Evolutionary conservation across 352 stramenopile genomes (phyloP).

Genomic region (Pythium graminicola): DNA sequence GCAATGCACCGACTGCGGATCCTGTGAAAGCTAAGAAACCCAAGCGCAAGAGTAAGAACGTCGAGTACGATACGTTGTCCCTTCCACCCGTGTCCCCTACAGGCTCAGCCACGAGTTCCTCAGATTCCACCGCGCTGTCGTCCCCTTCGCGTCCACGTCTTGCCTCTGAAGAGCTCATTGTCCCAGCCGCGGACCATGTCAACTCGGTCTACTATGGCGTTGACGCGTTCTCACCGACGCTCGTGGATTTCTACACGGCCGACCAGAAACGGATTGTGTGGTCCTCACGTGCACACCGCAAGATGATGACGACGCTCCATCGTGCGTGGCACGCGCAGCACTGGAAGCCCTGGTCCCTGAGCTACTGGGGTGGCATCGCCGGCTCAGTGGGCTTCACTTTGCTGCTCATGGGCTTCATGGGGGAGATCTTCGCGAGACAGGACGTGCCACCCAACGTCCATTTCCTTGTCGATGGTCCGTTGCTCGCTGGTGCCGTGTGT

Average conservation of each 20-base stretch:
- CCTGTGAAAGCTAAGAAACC: neutral
- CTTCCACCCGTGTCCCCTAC: conserved; percentile 10
- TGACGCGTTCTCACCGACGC: conserved; percentile 77
- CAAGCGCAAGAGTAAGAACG: conserved; percentile 10
- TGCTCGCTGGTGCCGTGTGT: conserved; percentile 51
- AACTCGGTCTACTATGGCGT: conserved; percentile 85
- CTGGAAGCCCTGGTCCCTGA: conserved; percentile 72
- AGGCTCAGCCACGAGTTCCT: conserved; percentile 17
- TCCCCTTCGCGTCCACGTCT: conserved; percentile 33
- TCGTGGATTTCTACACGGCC: conserved; percentile 81
- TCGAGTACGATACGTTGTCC: conserved; percentile 16
- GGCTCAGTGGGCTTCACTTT: conserved; percentile 52
- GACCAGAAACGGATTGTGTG: conserved; percentile 84
- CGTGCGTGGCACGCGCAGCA: conserved; percentile 57
- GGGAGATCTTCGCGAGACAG: conserved; percentile 46
- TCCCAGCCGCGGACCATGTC: conserved; percentile 58
- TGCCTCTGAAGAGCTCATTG: conserved; percentile 76
- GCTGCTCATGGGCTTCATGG: conserved; percentile 51
- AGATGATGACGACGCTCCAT: conserved; percentile 86
- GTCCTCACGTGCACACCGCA: conserved; percentile 79
- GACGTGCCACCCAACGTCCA: conserved; percentile 11
- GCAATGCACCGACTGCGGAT: neutral
- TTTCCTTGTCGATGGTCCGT: conserved; percentile 44
- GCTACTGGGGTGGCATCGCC: conserved; percentile 58
- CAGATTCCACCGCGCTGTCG: conserved; percentile 18